Evolutionary conservation across 208 protist genomes (phyloP), one percentile per base, ranked within the genome.

Genomic region (Wallacemonas sp.): DNA sequence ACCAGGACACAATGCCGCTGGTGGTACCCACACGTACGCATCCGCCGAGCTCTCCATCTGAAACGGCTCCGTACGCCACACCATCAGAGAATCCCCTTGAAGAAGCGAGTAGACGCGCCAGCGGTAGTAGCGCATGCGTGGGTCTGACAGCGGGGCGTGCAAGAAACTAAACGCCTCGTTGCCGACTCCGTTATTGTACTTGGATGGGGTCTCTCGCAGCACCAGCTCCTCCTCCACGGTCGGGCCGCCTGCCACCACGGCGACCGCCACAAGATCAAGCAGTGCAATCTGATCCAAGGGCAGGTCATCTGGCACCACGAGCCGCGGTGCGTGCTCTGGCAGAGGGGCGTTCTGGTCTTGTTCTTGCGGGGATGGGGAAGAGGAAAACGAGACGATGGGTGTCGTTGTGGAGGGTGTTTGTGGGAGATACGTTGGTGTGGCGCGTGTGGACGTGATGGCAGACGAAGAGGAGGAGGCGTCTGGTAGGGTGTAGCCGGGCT

Each of bases 91-190:
- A 62, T 93, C 89, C 15, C 85, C 86, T 60, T 95, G 86, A 34
- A 95, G 68, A 17, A 93, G 64, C 12, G 89, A 90, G 75, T 91
- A 95, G 15, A 95, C 66, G 9, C 86, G 73, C 86, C 89, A 95
- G 61, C 89, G 86, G 75, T 95, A 95, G 77, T 95, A 95, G 21
- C 90, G 51, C 64, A 86, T 66, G 33, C 65, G 75, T 0, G 88
- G 77, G 39, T 91, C 69, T 11, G 79, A 70, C 67, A 78, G 88
- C 11, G 62, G 41, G 0, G 54, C 67, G 39, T 73, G 55, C 0
- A 95, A 71, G 61, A 95, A 95, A 24, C 65, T 68, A 65, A 95
- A 95, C 54, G 68, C 60, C 4, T 66, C 55, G 65, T 95, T 95
- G 38, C 49, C 66, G 34, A 65, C 17, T 0, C 66, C 34, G 61